These are phyloP conservation scores for Pleurotus tuoliensis DNA, from an alignment of 768 basidiomycete species.

Conservation along the genomic window DNA sequence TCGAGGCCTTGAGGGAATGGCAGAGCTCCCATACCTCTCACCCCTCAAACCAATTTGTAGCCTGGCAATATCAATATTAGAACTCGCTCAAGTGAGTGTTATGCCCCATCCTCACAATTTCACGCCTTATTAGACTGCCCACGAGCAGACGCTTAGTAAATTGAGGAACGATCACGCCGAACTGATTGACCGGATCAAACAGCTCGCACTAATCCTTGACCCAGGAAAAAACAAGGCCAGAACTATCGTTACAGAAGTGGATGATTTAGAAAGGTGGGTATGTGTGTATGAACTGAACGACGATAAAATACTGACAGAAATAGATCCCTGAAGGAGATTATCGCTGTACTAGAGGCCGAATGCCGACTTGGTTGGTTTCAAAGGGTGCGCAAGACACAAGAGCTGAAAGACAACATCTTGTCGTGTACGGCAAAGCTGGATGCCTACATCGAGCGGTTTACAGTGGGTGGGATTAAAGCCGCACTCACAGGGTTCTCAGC, in stretches of 20 bases:
- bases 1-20: not conserved
- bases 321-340: not conserved
- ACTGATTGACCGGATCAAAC: not conserved
- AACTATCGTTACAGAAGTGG: not conserved
- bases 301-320: too few species aligned
- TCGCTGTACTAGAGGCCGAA: not conserved
- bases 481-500: not conserved
- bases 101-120: not conserved
- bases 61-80: not conserved
- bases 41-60: conserved; percentile 1
- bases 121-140: not conserved
- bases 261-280: not conserved
- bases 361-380: not conserved
- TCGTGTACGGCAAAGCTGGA: not conserved
- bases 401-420: not conserved
- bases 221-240: not conserved
- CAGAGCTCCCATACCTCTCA: not conserved
- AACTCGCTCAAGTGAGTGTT: not conserved
- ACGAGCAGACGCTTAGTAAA: not conserved
- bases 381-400: not conserved
- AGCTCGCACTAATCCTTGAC: not conserved
- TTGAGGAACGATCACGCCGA: not conserved
- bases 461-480: not conserved
- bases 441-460: not conserved
- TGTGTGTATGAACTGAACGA: not conserved